A percentile compares a stretch with the other conserved stretches of the same genome.
phyloP scores from a whole-genome alignment of 177 flowering plant genomes.

The Vitis hybrid region DNA sequence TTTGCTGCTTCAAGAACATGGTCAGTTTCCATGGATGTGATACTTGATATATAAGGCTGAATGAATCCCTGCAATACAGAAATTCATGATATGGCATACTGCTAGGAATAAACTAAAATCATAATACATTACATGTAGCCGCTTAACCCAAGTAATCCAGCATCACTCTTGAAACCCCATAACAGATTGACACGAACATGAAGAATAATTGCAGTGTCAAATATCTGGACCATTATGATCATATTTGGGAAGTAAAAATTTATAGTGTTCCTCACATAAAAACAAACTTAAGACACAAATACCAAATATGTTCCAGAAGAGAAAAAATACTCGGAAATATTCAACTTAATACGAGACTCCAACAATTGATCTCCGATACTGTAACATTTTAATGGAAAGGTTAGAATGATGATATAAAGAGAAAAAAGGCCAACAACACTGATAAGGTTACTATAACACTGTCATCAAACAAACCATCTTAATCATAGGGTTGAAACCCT shows the following conservation, averaged over 20 bases:
- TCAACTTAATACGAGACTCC: too few species aligned
- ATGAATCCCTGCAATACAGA: slow-evolving; percentile 53
- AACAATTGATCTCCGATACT: neutral
- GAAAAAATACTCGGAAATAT: neutral
- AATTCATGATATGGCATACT: slow-evolving; percentile 2
- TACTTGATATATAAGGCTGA: slow-evolving; percentile 60
- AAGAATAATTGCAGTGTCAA: slow-evolving; percentile 5
- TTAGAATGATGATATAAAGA: neutral
- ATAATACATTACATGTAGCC: neutral
- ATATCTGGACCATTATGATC: neutral
- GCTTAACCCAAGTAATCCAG: neutral
- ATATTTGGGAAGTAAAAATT: too few species aligned
- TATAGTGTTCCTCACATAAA: too few species aligned
- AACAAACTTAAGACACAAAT: neutral
- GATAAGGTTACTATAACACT: neutral
- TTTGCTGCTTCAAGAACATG: slow-evolving; percentile 66
- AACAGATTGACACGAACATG: neutral
- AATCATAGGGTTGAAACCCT: neutral
- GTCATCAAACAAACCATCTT: neutral
- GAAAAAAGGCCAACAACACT: neutral
- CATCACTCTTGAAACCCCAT: neutral
- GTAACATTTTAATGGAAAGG: neutral
- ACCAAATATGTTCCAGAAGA: neutral
- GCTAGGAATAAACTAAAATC: neutral
- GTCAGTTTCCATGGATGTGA: slow-evolving; percentile 63